A percentile compares a stretch with the other conserved stretches of the same genome.
These are phyloP conservation scores for Solanum virginianum DNA, from an alignment of 257 asterid genomes.

Conservation along the genomic window DNA sequence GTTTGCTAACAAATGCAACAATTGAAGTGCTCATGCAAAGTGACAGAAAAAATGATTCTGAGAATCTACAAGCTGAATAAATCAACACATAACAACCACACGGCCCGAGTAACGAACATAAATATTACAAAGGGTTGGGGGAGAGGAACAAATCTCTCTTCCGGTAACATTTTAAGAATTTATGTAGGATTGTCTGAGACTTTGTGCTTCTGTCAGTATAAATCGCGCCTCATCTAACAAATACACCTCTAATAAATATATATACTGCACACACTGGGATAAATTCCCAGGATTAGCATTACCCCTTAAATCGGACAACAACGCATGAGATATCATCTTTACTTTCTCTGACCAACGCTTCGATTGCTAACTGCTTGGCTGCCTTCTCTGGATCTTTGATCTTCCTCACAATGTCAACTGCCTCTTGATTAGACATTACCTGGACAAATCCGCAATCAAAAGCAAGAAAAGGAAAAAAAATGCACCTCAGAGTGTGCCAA, in stretches of 20 bases:
- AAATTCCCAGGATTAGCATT: neutral
- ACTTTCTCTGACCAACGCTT: slow-evolving; percentile 73
- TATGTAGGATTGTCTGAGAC: slow-evolving; percentile 5
- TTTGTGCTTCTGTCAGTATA: slow-evolving; percentile 4
- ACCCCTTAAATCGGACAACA: slow-evolving; percentile 57
- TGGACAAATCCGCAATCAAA: slow-evolving; percentile 9
- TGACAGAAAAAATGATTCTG: slow-evolving; percentile 6
- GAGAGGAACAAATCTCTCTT: slow-evolving; percentile 3
- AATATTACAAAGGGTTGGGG: slow-evolving; percentile 12
- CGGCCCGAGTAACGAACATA: slow-evolving; percentile 4
- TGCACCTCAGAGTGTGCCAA: neutral
- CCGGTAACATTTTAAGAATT: neutral
- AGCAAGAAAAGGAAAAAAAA: neutral
- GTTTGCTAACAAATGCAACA: neutral
- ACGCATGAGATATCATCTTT: slow-evolving; percentile 92
- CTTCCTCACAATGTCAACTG: slow-evolving; percentile 66
- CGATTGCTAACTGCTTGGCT: slow-evolving; percentile 61
- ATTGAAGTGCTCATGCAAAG: neutral
- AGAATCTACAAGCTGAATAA: slow-evolving; percentile 35
- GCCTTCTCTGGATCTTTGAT: slow-evolving; percentile 79
- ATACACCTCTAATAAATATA: slow-evolving; percentile 17
- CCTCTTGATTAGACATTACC: slow-evolving; percentile 94
- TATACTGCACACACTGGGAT: slow-evolving; percentile 8
- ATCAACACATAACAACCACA: slow-evolving; percentile 34
- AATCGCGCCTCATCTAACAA: slow-evolving; percentile 1